phyloP scores from a whole-genome alignment of 148 eudicot genomes.

The Pouteria glomerata region DNA sequence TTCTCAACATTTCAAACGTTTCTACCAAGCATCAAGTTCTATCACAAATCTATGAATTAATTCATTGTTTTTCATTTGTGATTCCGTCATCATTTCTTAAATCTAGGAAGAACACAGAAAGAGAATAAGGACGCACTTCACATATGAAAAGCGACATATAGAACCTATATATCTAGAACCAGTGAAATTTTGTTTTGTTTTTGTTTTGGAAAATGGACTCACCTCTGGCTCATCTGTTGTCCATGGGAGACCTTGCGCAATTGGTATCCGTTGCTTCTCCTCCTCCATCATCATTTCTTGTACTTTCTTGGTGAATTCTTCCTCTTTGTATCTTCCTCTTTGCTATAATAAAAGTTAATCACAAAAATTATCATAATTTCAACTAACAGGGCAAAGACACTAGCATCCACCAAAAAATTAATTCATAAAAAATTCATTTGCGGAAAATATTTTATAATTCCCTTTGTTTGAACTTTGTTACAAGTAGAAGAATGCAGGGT shows the following conservation, averaged over 20 bases:
- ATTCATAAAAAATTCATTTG: background rate
- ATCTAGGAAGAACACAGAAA: too few species aligned
- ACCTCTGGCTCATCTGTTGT: constrained; percentile 97
- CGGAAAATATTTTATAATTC: too few species aligned
- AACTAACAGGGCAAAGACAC: background rate
- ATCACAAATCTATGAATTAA: too few species aligned
- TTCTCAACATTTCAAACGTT: too few species aligned
- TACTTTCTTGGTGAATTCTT: constrained; percentile 70
- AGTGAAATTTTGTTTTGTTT: background rate
- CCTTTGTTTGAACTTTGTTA: background rate
- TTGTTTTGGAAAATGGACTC: background rate
- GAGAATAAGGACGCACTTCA: too few species aligned
- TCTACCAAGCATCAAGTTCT: too few species aligned
- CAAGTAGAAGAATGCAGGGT: background rate
- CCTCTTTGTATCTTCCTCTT: constrained; percentile 83
- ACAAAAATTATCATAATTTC: background rate
- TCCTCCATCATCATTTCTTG: constrained; percentile 69
- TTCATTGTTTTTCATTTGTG: too few species aligned
- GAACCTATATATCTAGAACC: too few species aligned
- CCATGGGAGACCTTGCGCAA: constrained; percentile 96
- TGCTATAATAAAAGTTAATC: constrained; percentile 34
- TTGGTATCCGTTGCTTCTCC: constrained; percentile 73
- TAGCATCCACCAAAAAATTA: background rate
- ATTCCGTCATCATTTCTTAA: too few species aligned
- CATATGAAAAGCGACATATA: too few species aligned